Conservation (phyloP, 2,329 filamentous ascomycete genomes). For the Exutisphaerella laricina region DNA sequence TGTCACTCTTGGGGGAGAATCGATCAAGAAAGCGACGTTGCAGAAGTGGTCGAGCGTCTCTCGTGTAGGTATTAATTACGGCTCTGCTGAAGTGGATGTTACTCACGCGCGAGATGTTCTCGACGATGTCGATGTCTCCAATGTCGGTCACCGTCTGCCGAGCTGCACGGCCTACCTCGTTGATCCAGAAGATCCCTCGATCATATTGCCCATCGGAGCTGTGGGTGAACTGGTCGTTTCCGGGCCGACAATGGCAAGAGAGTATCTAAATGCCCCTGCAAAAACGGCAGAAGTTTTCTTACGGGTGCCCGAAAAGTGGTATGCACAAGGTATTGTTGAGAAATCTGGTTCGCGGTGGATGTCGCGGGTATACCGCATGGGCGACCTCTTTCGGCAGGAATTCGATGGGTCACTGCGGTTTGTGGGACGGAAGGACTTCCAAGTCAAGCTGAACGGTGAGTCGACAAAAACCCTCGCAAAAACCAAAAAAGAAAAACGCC, state of each 20-base stretch:
- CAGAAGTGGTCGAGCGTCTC: no score
- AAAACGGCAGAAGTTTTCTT: conserved; percentile 33
- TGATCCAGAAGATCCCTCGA: conserved; percentile 25
- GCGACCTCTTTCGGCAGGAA: conserved; percentile 53
- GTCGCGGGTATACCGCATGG: conserved; percentile 57
- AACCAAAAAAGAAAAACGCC: no score
- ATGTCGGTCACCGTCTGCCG: no score
- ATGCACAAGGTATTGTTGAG: neutral
- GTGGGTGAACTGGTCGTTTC: conserved; percentile 46
- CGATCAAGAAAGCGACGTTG: no score
- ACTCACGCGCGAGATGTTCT: no score
- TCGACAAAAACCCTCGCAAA: no score
- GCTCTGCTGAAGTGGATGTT: no score
- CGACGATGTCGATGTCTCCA: no score
- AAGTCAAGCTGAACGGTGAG: conserved; percentile 74
- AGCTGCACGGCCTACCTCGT: conserved; percentile 29
- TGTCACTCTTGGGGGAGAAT: conserved; percentile 7
- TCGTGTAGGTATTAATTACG: no score
- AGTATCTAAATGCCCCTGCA: conserved; percentile 34
- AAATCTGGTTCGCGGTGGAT: conserved; percentile 7
- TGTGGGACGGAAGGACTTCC: conserved; percentile 63
- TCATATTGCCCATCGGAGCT: conserved; percentile 38
- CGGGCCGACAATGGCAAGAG: conserved; percentile 38
- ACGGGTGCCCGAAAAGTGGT: conserved; percentile 22
- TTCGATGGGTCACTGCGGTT: conserved; percentile 50